Evolutionary conservation across 495 filamentous ascomycete species (phyloP).

Genomic region (Viridothelium virens): DNA sequence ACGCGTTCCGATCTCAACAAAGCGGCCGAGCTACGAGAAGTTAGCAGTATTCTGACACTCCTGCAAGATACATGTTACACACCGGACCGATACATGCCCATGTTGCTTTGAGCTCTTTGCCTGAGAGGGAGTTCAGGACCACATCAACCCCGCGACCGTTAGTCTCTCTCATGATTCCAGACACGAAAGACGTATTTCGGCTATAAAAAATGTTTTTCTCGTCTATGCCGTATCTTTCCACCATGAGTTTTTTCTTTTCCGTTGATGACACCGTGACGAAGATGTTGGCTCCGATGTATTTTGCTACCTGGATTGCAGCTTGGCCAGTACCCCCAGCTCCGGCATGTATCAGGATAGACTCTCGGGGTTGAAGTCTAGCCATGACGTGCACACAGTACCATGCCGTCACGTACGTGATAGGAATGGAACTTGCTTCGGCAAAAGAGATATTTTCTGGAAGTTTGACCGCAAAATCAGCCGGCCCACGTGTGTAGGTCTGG

Average conservation of each 20-base stretch:
- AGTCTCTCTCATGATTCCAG: slow-evolving; percentile 13
- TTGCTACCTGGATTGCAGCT: slow-evolving; percentile 41
- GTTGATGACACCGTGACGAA: slow-evolving; percentile 42
- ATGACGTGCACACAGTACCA: slow-evolving; percentile 37
- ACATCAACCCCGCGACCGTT: slow-evolving; percentile 23
- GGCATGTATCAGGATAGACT: slow-evolving; percentile 46
- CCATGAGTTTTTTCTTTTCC: slow-evolving; percentile 40
- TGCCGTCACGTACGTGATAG: slow-evolving; percentile 36
- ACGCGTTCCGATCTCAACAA: slow-evolving; percentile 40
- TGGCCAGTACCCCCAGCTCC: slow-evolving; percentile 44
- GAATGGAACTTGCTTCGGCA: slow-evolving; percentile 42
- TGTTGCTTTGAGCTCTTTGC: slow-evolving; percentile 19
- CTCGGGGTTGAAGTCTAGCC: slow-evolving; percentile 29
- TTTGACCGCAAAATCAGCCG: neutral
- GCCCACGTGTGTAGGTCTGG: neutral
- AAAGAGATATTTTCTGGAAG: slow-evolving; percentile 18
- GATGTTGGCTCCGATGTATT: slow-evolving; percentile 33
- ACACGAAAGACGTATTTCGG: slow-evolving; percentile 13
- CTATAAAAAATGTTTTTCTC: slow-evolving; percentile 36
- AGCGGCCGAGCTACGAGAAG: slow-evolving; percentile 33
- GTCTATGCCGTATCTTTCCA: slow-evolving; percentile 35
- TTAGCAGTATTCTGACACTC: neutral
- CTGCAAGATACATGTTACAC: neutral
- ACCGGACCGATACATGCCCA: slow-evolving; percentile 21
- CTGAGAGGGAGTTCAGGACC: slow-evolving; percentile 21